Base-by-base conservation (phyloP, 768 basidiomycete species). In the Hygrocybe punicea region DNA sequence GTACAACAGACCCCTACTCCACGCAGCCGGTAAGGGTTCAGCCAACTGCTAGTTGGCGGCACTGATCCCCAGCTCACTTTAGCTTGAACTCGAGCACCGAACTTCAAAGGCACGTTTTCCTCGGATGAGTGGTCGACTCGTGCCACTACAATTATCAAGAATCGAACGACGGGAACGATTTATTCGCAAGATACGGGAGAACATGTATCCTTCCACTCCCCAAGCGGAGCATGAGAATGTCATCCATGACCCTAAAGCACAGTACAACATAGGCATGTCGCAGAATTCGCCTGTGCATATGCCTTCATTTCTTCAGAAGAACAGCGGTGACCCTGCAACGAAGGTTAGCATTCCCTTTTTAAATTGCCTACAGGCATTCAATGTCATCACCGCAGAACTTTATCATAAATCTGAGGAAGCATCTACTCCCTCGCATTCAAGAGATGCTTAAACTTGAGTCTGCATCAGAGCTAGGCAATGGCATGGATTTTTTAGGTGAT, bases 31-130 rank as follows among this genome's bases (percentile, higher is more conserved):
- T 75, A 53, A 33, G 63, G 29, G 29, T 29, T 29, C 29, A 29
- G 29, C 29, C 29, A 29, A 29, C 29, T 29, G 29, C 29, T 49
- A 16, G 8, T 57, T 14, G 49, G 57, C 16, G 36, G 6, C 24
- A 4, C 76, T 78, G 48, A 51, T 71, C 29, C 75, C 13, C 6
- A 13, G 44, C 24, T 24, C 13, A 46, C 29, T 29, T 29, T 29
- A 77, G 75, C 71, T 72, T 1, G 76, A 80, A 52, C 65, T 70
- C 0, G 70, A 76, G 47, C 78, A 80, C 54, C 60, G 64, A 0
- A 55, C 57, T 0, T 66, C 73, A 19, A 78, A 80, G 61, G 48
- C 55, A 0, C 69, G 70, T 23, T 79, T 75, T 45, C 37, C 60
- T 0, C 52, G 63, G 0, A 73, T 69, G 1, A 76, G 71, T 63